Percentiles rank a stretch among this genome's conserved stretches.
phyloP scores from a whole-genome alignment of 2,329 filamentous ascomycete species.

The Pseudogymnoascus sp. region DNA sequence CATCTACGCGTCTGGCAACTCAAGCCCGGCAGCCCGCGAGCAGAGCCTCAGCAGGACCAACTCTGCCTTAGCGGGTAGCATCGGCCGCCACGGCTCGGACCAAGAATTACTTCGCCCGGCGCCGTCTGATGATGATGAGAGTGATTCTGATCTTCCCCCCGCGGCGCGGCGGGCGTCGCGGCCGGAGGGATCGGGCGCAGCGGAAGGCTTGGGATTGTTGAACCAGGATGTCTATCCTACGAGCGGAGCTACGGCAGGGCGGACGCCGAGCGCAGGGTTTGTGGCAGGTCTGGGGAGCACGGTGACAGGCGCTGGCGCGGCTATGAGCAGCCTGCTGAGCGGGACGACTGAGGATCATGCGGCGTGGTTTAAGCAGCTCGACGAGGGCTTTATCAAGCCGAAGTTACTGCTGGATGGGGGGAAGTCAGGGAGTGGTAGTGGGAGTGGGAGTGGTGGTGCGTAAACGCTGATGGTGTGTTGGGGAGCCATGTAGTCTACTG shows the following conservation, averaged over 20 bases:
- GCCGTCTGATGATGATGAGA: conserved; percentile 48
- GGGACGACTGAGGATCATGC: conserved; percentile 77
- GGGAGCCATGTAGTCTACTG: not conserved
- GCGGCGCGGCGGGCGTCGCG: conserved; percentile 36
- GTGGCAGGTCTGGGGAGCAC: not conserved
- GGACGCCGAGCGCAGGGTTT: conserved; percentile 24
- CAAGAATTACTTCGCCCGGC: conserved; percentile 44
- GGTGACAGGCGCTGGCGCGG: conserved; percentile 59
- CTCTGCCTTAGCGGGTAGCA: conserved; percentile 30
- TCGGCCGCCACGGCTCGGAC: conserved; percentile 40
- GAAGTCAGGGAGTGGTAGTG: conserved; percentile 13
- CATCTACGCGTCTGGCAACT: conserved; percentile 31
- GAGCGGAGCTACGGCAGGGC: conserved; percentile 30
- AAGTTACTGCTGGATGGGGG: conserved; percentile 71
- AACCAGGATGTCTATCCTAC: not conserved
- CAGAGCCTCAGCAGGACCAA: conserved; percentile 46
- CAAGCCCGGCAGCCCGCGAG: conserved; percentile 26
- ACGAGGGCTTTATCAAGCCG: conserved; percentile 95
- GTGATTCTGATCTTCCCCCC: conserved; percentile 59
- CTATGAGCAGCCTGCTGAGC: conserved; percentile 71
- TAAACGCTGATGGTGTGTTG: not conserved
- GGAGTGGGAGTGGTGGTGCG: not conserved
- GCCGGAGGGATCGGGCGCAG: conserved; percentile 29
- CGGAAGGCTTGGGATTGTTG: conserved; percentile 19
- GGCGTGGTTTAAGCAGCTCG: conserved; percentile 81